Percentiles rank a stretch among this genome's conserved stretches.
Evolutionary conservation across 768 basidiomycete species (phyloP).

Genomic region (Podaxis sp.): DNA sequence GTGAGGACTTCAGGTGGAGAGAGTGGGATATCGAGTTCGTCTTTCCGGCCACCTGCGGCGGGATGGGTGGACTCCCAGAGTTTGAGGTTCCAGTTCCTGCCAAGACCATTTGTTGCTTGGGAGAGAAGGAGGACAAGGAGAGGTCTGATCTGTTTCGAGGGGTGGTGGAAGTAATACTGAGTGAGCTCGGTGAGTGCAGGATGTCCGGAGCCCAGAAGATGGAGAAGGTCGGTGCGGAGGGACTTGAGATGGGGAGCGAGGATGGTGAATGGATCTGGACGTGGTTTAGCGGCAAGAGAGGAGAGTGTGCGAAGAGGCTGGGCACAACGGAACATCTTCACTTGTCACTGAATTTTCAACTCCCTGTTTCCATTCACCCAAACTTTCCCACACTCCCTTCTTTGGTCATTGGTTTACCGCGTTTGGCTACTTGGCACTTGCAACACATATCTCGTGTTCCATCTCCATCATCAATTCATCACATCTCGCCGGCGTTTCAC

Average conservation of each 20-base stretch:
- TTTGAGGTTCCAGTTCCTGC: conserved; percentile 54
- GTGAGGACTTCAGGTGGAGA: conserved; percentile 74
- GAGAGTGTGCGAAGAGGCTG: neutral
- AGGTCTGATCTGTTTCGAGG: conserved; percentile 88
- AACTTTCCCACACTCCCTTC: neutral
- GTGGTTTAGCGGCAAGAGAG: neutral
- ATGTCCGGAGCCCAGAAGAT: conserved; percentile 78
- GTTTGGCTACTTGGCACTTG: neutral
- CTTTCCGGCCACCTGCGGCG: conserved; percentile 38
- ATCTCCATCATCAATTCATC: neutral
- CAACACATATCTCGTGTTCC: neutral
- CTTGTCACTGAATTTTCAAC: neutral
- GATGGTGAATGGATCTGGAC: conserved; percentile 62
- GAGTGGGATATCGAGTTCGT: conserved; percentile 69
- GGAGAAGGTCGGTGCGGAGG: conserved; percentile 64
- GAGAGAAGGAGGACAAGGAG: conserved; percentile 82
- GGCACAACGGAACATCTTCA: conserved; percentile 5
- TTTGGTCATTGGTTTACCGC: conserved; percentile 1
- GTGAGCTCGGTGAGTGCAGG: conserved; percentile 81
- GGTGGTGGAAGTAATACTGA: conserved; percentile 88
- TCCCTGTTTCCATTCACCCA: neutral
- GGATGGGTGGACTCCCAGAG: conserved; percentile 48
- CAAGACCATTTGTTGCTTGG: conserved; percentile 88
- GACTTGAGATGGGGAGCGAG: conserved; percentile 64
- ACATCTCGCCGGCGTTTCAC: neutral